A percentile compares a stretch with the other conserved stretches of the same genome.
phyloP scores from a whole-genome alignment of 2,329 filamentous ascomycete genomes.

The Colletotrichum sp. region DNA sequence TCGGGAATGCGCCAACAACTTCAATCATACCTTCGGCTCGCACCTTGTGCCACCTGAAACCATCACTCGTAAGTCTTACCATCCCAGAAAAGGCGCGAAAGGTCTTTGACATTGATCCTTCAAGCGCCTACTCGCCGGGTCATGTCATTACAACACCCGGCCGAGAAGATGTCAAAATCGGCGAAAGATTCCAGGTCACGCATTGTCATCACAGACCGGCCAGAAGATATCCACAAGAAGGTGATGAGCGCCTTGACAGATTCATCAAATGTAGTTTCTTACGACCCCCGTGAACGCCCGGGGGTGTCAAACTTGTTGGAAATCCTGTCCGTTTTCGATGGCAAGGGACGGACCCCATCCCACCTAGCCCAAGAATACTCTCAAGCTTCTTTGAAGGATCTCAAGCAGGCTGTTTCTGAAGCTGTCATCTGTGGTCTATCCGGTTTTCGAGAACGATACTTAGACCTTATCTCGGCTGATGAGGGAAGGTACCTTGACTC shows the following conservation, averaged over 20 bases:
- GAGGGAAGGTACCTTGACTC: slow-evolving; percentile 59
- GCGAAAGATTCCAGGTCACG: slow-evolving; percentile 73
- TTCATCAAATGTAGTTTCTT: slow-evolving; percentile 68
- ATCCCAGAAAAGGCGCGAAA: background rate
- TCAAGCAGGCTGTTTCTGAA: slow-evolving; percentile 62
- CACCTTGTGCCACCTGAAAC: slow-evolving; percentile 71
- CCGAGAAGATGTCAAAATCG: slow-evolving; percentile 94
- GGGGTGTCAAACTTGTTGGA: slow-evolving; percentile 89
- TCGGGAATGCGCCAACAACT: slow-evolving; percentile 82
- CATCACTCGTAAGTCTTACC: slow-evolving; percentile 64
- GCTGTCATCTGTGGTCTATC: slow-evolving; percentile 58
- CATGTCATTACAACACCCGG: slow-evolving; percentile 85
- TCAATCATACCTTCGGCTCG: slow-evolving; percentile 78
- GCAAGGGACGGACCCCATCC: slow-evolving; percentile 39
- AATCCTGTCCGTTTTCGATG: slow-evolving; percentile 74
- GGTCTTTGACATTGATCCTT: background rate
- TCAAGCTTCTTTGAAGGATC: slow-evolving; percentile 38
- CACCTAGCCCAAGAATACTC: slow-evolving; percentile 45
- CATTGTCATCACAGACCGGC: slow-evolving; percentile 80
- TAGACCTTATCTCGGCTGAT: slow-evolving; percentile 51
- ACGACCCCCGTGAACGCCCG: slow-evolving; percentile 72
- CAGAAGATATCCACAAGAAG: slow-evolving; percentile 69
- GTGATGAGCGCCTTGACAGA: slow-evolving; percentile 81
- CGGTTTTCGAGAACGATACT: slow-evolving; percentile 62
- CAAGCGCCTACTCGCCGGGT: slow-evolving; percentile 80